These are phyloP conservation scores for Cyberlindnera suaveolens DNA, from an alignment of 805 yeast species.

Conservation along the genomic window DNA sequence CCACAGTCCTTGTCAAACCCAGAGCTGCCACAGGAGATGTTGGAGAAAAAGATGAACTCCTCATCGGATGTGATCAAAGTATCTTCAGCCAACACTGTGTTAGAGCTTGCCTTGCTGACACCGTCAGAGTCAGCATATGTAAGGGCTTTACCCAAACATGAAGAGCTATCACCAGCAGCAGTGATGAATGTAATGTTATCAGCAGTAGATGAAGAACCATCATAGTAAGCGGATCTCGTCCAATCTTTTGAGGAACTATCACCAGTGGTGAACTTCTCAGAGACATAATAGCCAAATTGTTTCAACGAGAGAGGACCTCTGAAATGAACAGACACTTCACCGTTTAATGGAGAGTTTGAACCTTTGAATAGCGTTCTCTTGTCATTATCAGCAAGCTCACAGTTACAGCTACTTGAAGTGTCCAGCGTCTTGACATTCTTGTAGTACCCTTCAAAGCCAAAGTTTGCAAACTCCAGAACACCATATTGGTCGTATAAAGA, in stretches of 20 bases:
- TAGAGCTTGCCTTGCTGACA: conserved; percentile 32
- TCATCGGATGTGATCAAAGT: conserved; percentile 48
- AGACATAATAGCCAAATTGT: conserved; percentile 56
- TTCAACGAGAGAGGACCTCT: conserved; percentile 65
- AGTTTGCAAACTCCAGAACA: conserved; percentile 43
- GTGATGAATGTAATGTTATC: conserved; percentile 66
- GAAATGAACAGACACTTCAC: conserved; percentile 68
- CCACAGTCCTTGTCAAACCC: conserved; percentile 60
- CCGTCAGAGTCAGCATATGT: conserved; percentile 60
- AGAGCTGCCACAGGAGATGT: conserved; percentile 48
- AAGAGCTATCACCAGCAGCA: conserved; percentile 50
- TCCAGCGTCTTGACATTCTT: conserved; percentile 39
- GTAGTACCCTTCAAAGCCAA: conserved; percentile 52
- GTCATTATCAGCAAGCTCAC: conserved; percentile 39
- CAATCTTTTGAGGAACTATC: conserved; percentile 38
- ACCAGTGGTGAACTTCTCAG: conserved; percentile 33
- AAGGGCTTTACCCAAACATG: conserved; percentile 65
- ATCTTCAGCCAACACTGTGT: conserved; percentile 44
- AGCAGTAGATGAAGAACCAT: conserved; percentile 39
- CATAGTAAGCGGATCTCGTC: conserved; percentile 56
- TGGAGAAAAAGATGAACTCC: conserved; percentile 57
- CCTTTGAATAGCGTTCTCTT: conserved; percentile 45
- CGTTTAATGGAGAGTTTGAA: conserved; percentile 57
- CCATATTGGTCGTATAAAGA: conserved; percentile 24
- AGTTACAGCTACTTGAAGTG: conserved; percentile 35